Percentiles rank a stretch among this genome's conserved stretches.
phyloP scores from a whole-genome alignment of 768 basidiomycete species.

The Atractiella rhizophila region DNA sequence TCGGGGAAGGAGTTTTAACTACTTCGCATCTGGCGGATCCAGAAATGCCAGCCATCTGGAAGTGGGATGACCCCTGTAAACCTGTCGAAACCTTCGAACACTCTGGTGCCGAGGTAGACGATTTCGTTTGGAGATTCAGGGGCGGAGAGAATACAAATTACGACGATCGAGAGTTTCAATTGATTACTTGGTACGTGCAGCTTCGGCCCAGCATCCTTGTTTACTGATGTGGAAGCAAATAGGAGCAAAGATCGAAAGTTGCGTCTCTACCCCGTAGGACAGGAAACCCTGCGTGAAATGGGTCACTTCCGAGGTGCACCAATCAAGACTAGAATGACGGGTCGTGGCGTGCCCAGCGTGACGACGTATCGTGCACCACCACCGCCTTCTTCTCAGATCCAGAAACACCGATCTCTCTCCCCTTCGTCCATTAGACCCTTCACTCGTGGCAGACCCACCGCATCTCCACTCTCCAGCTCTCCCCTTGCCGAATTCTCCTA shows the following conservation, averaged over 20 bases:
- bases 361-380: too few species aligned
- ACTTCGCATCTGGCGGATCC: constrained; percentile 37
- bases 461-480: too few species aligned
- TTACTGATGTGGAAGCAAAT: too few species aligned
- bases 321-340: constrained; percentile 21
- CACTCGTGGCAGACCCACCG: too few species aligned
- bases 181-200: constrained; percentile 54
- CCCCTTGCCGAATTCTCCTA: too few species aligned
- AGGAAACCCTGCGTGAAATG: constrained; percentile 31
- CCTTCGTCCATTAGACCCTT: too few species aligned
- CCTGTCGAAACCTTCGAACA: constrained; percentile 60
- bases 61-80: constrained; percentile 18
- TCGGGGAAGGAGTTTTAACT: constrained; percentile 64
- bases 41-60: constrained; percentile 1
- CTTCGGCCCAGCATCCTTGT: too few species aligned
- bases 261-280: constrained; percentile 65
- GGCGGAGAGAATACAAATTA: constrained; percentile 29
- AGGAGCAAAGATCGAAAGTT: constrained; percentile 79
- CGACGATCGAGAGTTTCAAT: constrained; percentile 34
- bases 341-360: too few species aligned
- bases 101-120: constrained; percentile 24
- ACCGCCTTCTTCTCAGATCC: too few species aligned
- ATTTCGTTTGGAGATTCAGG: constrained; percentile 71
- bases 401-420: too few species aligned
- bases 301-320: constrained; percentile 21